phyloP scores from a whole-genome alignment of 2,329 filamentous ascomycete species.

The Salinomyces thailandicus region DNA sequence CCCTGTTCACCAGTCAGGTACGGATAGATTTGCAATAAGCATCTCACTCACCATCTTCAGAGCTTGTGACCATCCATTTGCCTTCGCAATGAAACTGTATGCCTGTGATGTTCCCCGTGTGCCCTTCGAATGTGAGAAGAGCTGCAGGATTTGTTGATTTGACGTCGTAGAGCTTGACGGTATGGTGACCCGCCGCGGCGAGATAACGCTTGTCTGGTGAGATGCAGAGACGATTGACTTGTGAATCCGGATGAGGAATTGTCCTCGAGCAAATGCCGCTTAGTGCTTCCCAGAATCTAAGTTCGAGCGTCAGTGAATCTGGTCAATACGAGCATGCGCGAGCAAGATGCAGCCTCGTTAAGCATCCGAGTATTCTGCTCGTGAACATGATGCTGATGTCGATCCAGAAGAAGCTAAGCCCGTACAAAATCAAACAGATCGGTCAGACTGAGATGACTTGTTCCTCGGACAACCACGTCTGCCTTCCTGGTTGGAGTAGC shows the following conservation, averaged over 20 bases:
- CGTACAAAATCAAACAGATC: too few relatives aligned
- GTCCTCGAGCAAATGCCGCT: slow-evolving; percentile 96
- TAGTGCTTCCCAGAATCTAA: slow-evolving; percentile 93
- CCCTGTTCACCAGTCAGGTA: slow-evolving; percentile 10
- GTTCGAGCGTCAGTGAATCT: not conserved
- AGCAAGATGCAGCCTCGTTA: not conserved
- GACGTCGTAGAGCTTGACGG: slow-evolving; percentile 96
- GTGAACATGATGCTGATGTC: too few relatives aligned
- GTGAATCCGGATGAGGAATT: slow-evolving; percentile 94
- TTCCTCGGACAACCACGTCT: too few relatives aligned
- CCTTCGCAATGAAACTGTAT: slow-evolving; percentile 97
- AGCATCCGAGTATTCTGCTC: too few relatives aligned
- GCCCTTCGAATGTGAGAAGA: slow-evolving; percentile 86
- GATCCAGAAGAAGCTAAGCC: too few relatives aligned
- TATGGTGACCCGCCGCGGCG: slow-evolving; percentile 68
- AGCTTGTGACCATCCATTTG: slow-evolving; percentile 99
- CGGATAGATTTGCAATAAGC: not conserved
- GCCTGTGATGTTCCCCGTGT: slow-evolving; percentile 90
- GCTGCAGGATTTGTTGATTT: slow-evolving; percentile 96
- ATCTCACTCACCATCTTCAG: slow-evolving; percentile 59
- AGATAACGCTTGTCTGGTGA: slow-evolving; percentile 96
- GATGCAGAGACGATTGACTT: slow-evolving; percentile 96
- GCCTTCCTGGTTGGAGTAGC: too few relatives aligned
- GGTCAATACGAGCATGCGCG: not conserved
- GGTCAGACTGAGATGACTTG: too few relatives aligned